Conservation (phyloP, 2,329 filamentous ascomycete species). For the Talaromyces pinophilus region DNA sequence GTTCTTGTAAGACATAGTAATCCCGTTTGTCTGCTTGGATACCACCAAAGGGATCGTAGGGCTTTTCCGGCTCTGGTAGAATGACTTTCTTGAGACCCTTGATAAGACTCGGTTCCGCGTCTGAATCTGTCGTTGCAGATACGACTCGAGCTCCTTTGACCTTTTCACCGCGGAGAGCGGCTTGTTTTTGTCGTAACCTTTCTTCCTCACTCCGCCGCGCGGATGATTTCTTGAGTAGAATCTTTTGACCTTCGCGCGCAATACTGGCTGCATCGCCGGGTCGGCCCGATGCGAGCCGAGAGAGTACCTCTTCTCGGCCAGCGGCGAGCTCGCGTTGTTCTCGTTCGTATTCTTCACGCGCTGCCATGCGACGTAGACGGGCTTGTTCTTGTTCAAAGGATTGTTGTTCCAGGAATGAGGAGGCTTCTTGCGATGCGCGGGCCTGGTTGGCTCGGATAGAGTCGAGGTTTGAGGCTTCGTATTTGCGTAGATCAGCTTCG, state of each 20-base stretch:
- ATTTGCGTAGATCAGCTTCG: slow-evolving; percentile 62
- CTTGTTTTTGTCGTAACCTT: slow-evolving; percentile 49
- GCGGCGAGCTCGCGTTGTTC: slow-evolving; percentile 66
- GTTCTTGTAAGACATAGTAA: slow-evolving; percentile 68
- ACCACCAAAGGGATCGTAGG: slow-evolving; percentile 88
- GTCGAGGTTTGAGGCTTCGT: slow-evolving; percentile 69
- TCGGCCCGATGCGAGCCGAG: slow-evolving; percentile 65
- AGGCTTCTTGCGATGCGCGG: slow-evolving; percentile 51
- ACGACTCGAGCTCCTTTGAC: slow-evolving; percentile 29
- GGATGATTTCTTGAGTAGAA: slow-evolving; percentile 73
- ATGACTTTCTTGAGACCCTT: slow-evolving; percentile 73
- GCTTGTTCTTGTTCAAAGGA: slow-evolving; percentile 67
- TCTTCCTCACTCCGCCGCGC: slow-evolving; percentile 58
- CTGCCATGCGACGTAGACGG: slow-evolving; percentile 62
- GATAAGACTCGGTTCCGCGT: slow-evolving; percentile 57
- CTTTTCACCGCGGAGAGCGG: slow-evolving; percentile 40
- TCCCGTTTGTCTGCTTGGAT: slow-evolving; percentile 62
- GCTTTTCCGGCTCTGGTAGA: slow-evolving; percentile 64
- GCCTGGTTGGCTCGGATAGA: slow-evolving; percentile 56
- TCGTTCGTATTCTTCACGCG: slow-evolving; percentile 68
- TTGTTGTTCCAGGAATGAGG: slow-evolving; percentile 49
- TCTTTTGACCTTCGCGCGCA: slow-evolving; percentile 55
- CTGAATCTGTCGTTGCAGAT: slow-evolving; percentile 30
- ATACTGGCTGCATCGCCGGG: slow-evolving; percentile 60
- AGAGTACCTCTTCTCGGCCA: slow-evolving; percentile 68